Evolutionary conservation across 1,284 basidiomycete genomes (phyloP).

Genomic region (Stygiomarasmius scandens): DNA sequence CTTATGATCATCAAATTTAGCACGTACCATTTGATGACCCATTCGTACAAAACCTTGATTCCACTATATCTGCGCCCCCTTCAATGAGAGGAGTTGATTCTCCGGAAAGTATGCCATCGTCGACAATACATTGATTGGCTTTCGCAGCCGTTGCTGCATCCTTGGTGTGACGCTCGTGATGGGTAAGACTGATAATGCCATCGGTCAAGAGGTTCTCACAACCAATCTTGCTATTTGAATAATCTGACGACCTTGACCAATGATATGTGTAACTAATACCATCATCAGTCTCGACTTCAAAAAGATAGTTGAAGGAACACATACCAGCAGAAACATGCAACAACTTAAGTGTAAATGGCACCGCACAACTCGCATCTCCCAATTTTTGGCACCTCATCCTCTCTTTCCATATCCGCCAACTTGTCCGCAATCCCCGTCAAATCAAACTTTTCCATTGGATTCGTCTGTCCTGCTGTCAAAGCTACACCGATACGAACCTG

Average conservation of each 20-base stretch:
- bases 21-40: conserved; percentile 38
- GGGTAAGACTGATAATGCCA: conserved; percentile 78
- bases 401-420: conserved; percentile 89
- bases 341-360: conserved; percentile 94
- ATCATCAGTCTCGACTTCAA: not conserved
- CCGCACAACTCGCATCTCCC: conserved; percentile 94
- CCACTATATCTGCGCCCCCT: conserved; percentile 84
- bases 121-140: conserved; percentile 79
- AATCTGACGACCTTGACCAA: conserved; percentile 94
- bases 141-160: conserved; percentile 38
- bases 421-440: conserved; percentile 85
- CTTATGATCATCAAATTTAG: conserved; percentile 23
- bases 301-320: conserved; percentile 33
- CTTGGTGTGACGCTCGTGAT: conserved; percentile 1
- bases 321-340: conserved; percentile 90
- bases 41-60: conserved; percentile 88
- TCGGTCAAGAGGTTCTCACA: conserved; percentile 88
- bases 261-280: conserved; percentile 86
- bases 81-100: conserved; percentile 94
- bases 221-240: no score
- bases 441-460: conserved; percentile 96
- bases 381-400: conserved; percentile 92
- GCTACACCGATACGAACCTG: conserved; percentile 96
- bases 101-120: conserved; percentile 96
- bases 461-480: conserved; percentile 74